Evolutionary conservation across 495 filamentous ascomycete species (phyloP), one percentile per base, ranked within the genome.

Genomic region (Daldinia vernicosa): DNA sequence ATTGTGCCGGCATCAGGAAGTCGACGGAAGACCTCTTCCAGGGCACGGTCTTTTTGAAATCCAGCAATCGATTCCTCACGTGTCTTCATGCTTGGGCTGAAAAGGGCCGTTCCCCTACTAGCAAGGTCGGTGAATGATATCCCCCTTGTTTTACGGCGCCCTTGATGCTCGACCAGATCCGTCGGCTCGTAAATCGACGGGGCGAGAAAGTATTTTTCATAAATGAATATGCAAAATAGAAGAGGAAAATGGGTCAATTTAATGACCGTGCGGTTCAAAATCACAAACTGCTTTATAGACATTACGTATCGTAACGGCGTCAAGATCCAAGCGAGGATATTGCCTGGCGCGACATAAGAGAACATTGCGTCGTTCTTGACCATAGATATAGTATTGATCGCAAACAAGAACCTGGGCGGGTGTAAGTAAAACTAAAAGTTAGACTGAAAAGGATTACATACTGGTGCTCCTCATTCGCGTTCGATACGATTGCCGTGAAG

Each of bases 351-450:
- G 63, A 97, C 85, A 73, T 98, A 97, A 14, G 93, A 94, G 81
- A 97, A 98, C 0, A 97, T 83, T 0, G 92, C 91, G 75, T 98
- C 94, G 22, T 93, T 96, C 75, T 98, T 98, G 57, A 97, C 94
- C 91, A 98, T 92, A 4, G 93, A 95, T 39, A 97, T 94, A 6
- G 93, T 93, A 70, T 97, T 97, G 77, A 97, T 91, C 6, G 95
- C 93, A 76, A 98, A 96, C 4, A 97, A 81, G 74, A 97, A 97
- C 55, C 83, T 85, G 40, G 8, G 9, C 8, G 1, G 5, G 12
- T 15, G 47, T 73, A 35, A 70, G 71, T 37, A 45, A 60, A 32
- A n/a, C 40, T n/a, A 1, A 27, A n/a, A 9, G 9, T 0, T 8
- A 11, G 27, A 14, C 17, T 43, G 11, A 0, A 30, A 11, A 56